A percentile compares a stretch with the other conserved stretches of the same genome.
Conservation (phyloP, 1,284 basidiomycete genomes). For the Sanghuangporus weigelae region DNA sequence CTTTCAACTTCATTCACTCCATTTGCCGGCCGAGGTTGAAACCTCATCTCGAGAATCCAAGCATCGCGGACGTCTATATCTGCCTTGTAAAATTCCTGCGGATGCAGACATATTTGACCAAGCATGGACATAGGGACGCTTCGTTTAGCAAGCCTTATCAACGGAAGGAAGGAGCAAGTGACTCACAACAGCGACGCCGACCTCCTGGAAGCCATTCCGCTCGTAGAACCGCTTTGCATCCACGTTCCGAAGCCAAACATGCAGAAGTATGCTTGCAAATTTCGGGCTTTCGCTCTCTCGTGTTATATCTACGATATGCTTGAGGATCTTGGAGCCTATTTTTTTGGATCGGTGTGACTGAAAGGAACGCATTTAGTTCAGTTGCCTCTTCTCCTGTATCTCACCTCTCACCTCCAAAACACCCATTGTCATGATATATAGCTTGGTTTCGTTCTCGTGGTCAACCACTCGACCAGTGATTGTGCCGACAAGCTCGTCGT, state of each 20-base stretch:
- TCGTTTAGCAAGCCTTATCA: neutral
- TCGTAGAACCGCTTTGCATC: conserved; percentile 75
- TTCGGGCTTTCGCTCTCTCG: conserved; percentile 48
- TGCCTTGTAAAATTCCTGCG: conserved; percentile 73
- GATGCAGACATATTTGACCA: conserved; percentile 15
- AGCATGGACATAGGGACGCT: neutral
- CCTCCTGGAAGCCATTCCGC: conserved; percentile 65
- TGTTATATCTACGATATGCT: conserved; percentile 62
- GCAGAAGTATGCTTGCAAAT: conserved; percentile 67
- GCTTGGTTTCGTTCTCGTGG: conserved; percentile 45
- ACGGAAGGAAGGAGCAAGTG: neutral
- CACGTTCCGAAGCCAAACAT: conserved; percentile 71
- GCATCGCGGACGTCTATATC: conserved; percentile 64
- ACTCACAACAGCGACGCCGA: conserved; percentile 26
- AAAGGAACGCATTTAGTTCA: conserved; percentile 6
- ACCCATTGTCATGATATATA: conserved; percentile 85
- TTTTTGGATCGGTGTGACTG: conserved; percentile 75
- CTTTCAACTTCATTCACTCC: neutral
- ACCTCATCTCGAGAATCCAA: conserved; percentile 65
- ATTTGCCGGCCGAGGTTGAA: neutral
- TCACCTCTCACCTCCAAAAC: conserved; percentile 60
- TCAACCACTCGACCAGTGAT: conserved; percentile 75
- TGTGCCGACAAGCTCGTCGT: conserved; percentile 79
- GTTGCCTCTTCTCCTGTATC: conserved; percentile 14
- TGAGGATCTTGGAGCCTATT: conserved; percentile 64